These are phyloP conservation scores for Phoma sp. DNA, from an alignment of 2,329 filamentous ascomycete genomes.

Conservation along the genomic window DNA sequence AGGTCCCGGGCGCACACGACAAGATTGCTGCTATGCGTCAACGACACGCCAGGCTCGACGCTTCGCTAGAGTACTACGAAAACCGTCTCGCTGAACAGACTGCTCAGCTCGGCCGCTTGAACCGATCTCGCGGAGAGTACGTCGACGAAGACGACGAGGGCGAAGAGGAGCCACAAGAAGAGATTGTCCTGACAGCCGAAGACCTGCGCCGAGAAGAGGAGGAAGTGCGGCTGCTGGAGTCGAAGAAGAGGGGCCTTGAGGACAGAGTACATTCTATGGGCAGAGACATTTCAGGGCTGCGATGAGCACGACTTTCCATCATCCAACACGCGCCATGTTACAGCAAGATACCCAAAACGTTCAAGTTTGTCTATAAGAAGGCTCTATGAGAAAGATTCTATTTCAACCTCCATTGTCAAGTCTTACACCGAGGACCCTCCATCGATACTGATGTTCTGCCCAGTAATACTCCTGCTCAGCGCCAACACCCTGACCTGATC, in stretches of 20 bases:
- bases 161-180: slow-evolving; percentile 51
- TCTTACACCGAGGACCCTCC: slow-evolving; percentile 40
- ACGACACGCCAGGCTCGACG: slow-evolving; percentile 73
- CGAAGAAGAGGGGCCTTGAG: slow-evolving; percentile 68
- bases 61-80: slow-evolving; percentile 83
- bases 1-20: slow-evolving; percentile 78
- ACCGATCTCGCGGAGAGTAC: slow-evolving; percentile 64
- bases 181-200: slow-evolving; percentile 68
- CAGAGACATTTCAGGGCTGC: slow-evolving; percentile 68
- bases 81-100: slow-evolving; percentile 78
- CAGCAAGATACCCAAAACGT: slow-evolving; percentile 11
- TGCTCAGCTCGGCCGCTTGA: slow-evolving; percentile 75
- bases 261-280: slow-evolving; percentile 73
- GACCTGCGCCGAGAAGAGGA: slow-evolving; percentile 74
- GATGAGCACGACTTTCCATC: slow-evolving; percentile 25
- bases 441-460: slow-evolving; percentile 49
- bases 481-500: slow-evolving; percentile 46
- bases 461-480: slow-evolving; percentile 46
- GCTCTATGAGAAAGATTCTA: not conserved
- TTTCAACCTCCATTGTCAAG: not conserved
- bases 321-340: slow-evolving; percentile 50
- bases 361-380: no score
- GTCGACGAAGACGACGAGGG: slow-evolving; percentile 61
- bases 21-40: slow-evolving; percentile 75
- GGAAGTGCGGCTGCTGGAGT: slow-evolving; percentile 69